phyloP scores from a whole-genome alignment of 208 protist species.

The Trypanosoma caninum region DNA sequence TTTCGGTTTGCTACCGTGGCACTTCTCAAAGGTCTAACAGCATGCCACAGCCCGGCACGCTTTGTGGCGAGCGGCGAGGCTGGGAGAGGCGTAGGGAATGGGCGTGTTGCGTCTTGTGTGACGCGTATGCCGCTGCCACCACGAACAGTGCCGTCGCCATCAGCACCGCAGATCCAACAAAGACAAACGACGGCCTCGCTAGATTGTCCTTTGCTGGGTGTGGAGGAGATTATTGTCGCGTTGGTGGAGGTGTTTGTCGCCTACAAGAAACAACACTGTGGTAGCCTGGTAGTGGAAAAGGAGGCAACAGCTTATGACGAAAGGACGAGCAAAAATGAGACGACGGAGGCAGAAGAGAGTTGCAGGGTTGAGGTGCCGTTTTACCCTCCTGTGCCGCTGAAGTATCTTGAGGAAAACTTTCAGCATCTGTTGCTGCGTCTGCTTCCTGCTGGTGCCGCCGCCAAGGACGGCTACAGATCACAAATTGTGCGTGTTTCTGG shows the following conservation, averaged over 20 bases:
- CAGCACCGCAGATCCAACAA: neutral
- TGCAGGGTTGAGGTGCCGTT: conserved; percentile 5
- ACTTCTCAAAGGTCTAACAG: too few relatives aligned
- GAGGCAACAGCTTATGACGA: neutral
- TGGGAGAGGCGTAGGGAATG: neutral
- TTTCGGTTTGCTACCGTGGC: too few relatives aligned
- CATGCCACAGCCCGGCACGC: conserved; percentile 1
- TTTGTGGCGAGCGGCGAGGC: conserved; percentile 3
- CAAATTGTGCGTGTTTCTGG: neutral
- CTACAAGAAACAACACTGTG: conserved; percentile 6
- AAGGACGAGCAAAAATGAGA: too few relatives aligned
- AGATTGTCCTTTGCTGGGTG: conserved; percentile 10
- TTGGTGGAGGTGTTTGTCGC: conserved; percentile 7
- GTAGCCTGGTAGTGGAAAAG: neutral
- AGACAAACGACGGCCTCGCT: neutral
- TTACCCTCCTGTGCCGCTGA: conserved; percentile 22
- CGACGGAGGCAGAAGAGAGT: neutral
- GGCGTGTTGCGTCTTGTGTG: neutral
- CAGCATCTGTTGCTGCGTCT: conserved; percentile 15
- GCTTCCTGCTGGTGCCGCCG: neutral
- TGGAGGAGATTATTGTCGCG: conserved; percentile 12
- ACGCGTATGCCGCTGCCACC: conserved; percentile 19
- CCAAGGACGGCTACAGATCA: neutral
- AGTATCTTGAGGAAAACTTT: conserved; percentile 18
- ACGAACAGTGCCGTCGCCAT: neutral